Evolutionary conservation across 1,139 yeast species (phyloP), one percentile per base, ranked within the genome.

Genomic region (Saccharomyces hybrid): DNA sequence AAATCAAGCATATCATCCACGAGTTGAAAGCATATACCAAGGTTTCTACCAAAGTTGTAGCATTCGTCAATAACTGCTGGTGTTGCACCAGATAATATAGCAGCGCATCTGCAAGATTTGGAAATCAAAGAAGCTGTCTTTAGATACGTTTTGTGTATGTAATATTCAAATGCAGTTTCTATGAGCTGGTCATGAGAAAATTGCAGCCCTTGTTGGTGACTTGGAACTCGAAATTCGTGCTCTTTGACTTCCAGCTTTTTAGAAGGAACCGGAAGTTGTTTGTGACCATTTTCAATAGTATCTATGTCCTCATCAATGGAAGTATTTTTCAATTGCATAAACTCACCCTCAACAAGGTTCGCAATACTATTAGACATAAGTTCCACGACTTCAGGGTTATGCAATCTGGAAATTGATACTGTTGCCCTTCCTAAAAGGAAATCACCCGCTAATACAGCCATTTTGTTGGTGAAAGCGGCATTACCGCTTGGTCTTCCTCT

Each of bases 391-490:
- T 93, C 98, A n/a, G 97, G 95, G 69, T 93, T 91, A 68, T 97
- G 78, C 52, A 95, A 75, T 59, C 99, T 77, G 8, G 98, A 95
- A 62, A 93, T 85, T 1, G 97, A 93, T 19, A 93, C 97, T 0
- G 98, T 91, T 0, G 99, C 99, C 63, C 99, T 79, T 11, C 97
- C 99, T 54, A 93, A 80, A 56, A 93, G 73, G 71, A 93, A 93
- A 72, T 93, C 99, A 31, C 99, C 99, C 0, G 98, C 98, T 56
- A 93, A 76, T 49, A 93, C 91, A 5, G 99, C 96, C 98, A 93
- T 91, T 68, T 95, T 95, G 73, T 93, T 93, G 38, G 95, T 88
- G 72, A 91, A 93, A 7, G 97, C 97, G 59, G 86, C 80, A 71
- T 93, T 93, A 1, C 97, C 98, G 61, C 89, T 83, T 19, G 96